Evolutionary conservation across 805 yeast genomes (phyloP), one percentile per base, ranked within the genome.

Genomic region (Ogataea polymorpha): DNA sequence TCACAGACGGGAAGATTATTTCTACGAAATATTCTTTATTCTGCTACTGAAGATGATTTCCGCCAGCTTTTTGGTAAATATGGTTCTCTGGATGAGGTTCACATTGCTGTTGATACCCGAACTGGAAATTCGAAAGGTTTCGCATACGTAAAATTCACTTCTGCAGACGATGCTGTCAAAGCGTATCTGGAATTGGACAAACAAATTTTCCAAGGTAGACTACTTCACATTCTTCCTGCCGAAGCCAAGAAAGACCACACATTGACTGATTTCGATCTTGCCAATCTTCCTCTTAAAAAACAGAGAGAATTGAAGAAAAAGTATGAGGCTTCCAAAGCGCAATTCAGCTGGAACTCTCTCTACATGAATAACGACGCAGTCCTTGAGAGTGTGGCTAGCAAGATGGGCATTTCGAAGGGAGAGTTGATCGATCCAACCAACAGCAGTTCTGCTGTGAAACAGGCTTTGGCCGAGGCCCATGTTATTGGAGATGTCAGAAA

Each of bases 381-480:
- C 10, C 70, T 93, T 63, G 91, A 88, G 35, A 82, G 93, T 39
- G 93, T 89, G 31, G 96, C 98, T 2, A 61, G 77, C 6, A 83
- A 84, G 54, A 65, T 93, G 64, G 98, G 98, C 6, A 70, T 93
- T 36, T 61, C 80, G 20, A 93, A 91, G 62, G 72, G 93, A 6
- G 87, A 88, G 42, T 72, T 93, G 56, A 76, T 93, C 46, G 95
- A 93, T 61, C 91, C 96, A 1, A 85, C 87, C 53, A 86, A 81
- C 49, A 75, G 95, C 6, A 80, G 74, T 45, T 84, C 96, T 38
- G 97, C 96, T 1, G 98, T 93, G 11, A 87, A 90, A 59, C 98
- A 90, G 64, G 98, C 99, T 0, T 74, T 93, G 48, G 98, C 99
- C 0, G 99, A 93, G 67, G 95, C 97, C 2, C 93, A 89, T 57